Conservation (phyloP, 2,329 filamentous ascomycete species). For the Arthrocladium fulminans region DNA sequence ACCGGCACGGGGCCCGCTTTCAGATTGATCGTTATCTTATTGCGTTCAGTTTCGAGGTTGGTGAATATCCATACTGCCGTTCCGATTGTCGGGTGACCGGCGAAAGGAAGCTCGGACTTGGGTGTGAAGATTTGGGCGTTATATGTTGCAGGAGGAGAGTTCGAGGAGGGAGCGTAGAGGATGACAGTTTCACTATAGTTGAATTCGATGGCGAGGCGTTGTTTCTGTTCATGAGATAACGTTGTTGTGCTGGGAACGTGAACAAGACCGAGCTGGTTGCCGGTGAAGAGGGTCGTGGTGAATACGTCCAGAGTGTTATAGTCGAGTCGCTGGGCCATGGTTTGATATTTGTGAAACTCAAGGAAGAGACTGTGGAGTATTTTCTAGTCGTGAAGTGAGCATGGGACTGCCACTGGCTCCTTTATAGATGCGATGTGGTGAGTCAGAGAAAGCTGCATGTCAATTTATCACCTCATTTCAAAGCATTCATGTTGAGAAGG, state of each 20-base stretch:
- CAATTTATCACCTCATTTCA: too few species aligned
- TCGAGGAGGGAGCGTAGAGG: slow-evolving; percentile 36
- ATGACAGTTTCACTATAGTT: slow-evolving; percentile 58
- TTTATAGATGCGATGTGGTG: too few species aligned
- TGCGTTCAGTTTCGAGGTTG: slow-evolving; percentile 3
- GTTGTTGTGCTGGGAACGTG: neutral
- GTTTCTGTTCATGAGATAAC: slow-evolving; percentile 43
- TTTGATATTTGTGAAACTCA: too few species aligned
- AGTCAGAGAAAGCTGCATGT: too few species aligned
- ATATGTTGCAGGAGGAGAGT: neutral
- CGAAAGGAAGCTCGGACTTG: slow-evolving; percentile 45
- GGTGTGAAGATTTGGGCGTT: slow-evolving; percentile 41
- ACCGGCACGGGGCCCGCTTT: slow-evolving; percentile 51
- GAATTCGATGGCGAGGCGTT: slow-evolving; percentile 52
- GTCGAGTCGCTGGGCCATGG: slow-evolving; percentile 12
- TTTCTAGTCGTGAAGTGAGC: too few species aligned
- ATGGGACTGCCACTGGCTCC: too few species aligned
- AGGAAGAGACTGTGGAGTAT: too few species aligned
- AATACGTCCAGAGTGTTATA: slow-evolving; percentile 37
- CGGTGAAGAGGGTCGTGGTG: slow-evolving; percentile 30
- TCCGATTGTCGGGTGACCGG: slow-evolving; percentile 50
- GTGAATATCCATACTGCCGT: slow-evolving; percentile 41
- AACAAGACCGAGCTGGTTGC: slow-evolving; percentile 50
- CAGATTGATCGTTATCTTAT: slow-evolving; percentile 28
- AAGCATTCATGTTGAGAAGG: too few species aligned